These are phyloP conservation scores for Prunus mira DNA, from an alignment of 306 rosid genomes.

Conservation along the genomic window DNA sequence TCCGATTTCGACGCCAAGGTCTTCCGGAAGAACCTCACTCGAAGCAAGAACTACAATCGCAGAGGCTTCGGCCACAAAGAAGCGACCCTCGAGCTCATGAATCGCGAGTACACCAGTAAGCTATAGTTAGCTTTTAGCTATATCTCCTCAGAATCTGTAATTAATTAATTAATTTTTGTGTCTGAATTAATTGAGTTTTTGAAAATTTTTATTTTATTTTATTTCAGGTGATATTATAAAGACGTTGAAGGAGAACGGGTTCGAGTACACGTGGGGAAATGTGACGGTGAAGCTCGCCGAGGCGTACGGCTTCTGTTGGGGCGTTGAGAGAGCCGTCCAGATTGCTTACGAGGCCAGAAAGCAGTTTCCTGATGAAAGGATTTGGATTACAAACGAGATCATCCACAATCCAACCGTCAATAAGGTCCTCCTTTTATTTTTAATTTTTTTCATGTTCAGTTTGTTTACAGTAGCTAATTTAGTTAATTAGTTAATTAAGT, in stretches of 20 bases:
- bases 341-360: slow-evolving; percentile 97
- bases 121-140: neutral
- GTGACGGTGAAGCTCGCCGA: slow-evolving; percentile 95
- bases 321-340: slow-evolving; percentile 97
- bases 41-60: slow-evolving; percentile 86
- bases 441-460: neutral
- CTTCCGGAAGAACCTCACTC: slow-evolving; percentile 82
- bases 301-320: slow-evolving; percentile 95
- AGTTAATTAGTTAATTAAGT: neutral
- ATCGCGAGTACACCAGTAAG: slow-evolving; percentile 85
- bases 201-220: neutral
- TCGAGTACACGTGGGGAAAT: slow-evolving; percentile 82
- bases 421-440: slow-evolving; percentile 39
- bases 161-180: too few relatives aligned
- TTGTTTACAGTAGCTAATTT: neutral
- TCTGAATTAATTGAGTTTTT: neutral
- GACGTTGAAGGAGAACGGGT: slow-evolving; percentile 73
- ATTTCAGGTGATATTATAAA: slow-evolving; percentile 72
- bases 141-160: neutral
- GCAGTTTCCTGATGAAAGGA: slow-evolving; percentile 76
- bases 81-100: slow-evolving; percentile 81
- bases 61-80: slow-evolving; percentile 85
- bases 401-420: slow-evolving; percentile 96
- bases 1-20: slow-evolving; percentile 79
- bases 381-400: slow-evolving; percentile 95